phyloP scores from a whole-genome alignment of 2,329 filamentous ascomycete genomes.

The Colletotrichum siamense region DNA sequence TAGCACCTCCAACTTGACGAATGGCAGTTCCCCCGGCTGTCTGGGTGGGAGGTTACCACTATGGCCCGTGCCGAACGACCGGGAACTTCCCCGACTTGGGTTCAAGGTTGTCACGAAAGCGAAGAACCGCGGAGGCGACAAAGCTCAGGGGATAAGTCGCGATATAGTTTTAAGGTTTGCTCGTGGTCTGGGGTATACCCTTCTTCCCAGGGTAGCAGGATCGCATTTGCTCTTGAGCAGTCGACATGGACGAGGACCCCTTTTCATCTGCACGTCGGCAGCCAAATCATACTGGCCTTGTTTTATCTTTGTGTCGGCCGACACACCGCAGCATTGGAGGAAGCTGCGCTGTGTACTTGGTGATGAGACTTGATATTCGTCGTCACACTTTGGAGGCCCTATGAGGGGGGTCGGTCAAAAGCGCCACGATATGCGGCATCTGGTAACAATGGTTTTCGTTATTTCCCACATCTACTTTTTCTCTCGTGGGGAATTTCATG shows the following conservation, averaged over 20 bases:
- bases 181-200: background rate
- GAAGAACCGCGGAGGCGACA: background rate
- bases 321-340: slow-evolving; percentile 5
- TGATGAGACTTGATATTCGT: background rate
- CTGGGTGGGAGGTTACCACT: background rate
- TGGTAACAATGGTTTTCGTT: background rate
- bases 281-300: background rate
- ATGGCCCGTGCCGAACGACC: background rate
- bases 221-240: background rate
- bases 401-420: background rate
- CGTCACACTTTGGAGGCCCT: background rate
- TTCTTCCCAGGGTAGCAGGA: background rate
- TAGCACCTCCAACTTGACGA: background rate
- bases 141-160: background rate
- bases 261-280: background rate
- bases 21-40: background rate
- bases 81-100: background rate
- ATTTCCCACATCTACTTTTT: background rate
- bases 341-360: background rate
- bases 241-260: background rate
- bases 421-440: too few relatives aligned
- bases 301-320: slow-evolving; percentile 7
- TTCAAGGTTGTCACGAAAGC: background rate
- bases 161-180: slow-evolving; percentile 3
- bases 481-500: too few relatives aligned